Evolutionary conservation across 139 green algal species (phyloP).

Genomic region (Eudorina sp.): DNA sequence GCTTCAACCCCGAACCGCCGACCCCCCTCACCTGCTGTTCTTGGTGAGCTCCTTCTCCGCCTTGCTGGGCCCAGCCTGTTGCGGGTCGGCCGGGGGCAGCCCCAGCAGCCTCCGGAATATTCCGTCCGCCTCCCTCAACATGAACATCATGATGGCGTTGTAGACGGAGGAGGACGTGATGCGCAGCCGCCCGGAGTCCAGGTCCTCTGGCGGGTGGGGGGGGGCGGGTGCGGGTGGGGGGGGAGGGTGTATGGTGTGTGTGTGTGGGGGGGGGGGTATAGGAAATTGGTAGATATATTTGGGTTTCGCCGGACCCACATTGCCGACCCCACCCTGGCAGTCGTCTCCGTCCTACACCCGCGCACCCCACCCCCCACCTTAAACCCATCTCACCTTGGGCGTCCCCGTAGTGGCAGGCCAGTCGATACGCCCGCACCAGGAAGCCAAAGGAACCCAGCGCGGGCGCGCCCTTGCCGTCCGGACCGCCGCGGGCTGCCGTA

Average conservation of each 20-base stretch:
- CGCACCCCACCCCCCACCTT: slow-evolving; percentile 20
- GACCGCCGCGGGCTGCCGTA: slow-evolving; percentile 50
- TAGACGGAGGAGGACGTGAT: slow-evolving; percentile 49
- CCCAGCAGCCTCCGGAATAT: slow-evolving; percentile 82
- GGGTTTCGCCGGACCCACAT: too few relatives aligned
- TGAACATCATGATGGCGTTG: slow-evolving; percentile 47
- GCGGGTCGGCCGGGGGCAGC: too few relatives aligned
- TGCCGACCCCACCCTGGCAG: too few relatives aligned
- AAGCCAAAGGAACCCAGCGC: slow-evolving; percentile 74
- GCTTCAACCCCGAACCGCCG: too few relatives aligned
- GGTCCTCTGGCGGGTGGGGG: not conserved
- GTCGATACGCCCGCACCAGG: slow-evolving; percentile 85
- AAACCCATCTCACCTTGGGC: slow-evolving; percentile 57
- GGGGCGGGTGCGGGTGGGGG: too few relatives aligned
- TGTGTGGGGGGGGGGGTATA: too few relatives aligned
- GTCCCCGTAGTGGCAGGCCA: slow-evolving; percentile 92
- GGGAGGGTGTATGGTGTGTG: too few relatives aligned
- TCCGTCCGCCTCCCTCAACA: slow-evolving; percentile 77
- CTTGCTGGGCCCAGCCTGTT: not conserved
- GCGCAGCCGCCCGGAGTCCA: slow-evolving; percentile 24
- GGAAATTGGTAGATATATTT: too few relatives aligned
- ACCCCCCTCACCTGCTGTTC: slow-evolving; percentile 29
- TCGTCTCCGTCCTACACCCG: too few relatives aligned
- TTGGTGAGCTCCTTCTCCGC: slow-evolving; percentile 6
- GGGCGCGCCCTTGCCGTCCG: slow-evolving; percentile 39